Evolutionary conservation across 768 basidiomycete genomes (phyloP), one percentile per base, ranked within the genome.

Genomic region (Cubamyces sp.): DNA sequence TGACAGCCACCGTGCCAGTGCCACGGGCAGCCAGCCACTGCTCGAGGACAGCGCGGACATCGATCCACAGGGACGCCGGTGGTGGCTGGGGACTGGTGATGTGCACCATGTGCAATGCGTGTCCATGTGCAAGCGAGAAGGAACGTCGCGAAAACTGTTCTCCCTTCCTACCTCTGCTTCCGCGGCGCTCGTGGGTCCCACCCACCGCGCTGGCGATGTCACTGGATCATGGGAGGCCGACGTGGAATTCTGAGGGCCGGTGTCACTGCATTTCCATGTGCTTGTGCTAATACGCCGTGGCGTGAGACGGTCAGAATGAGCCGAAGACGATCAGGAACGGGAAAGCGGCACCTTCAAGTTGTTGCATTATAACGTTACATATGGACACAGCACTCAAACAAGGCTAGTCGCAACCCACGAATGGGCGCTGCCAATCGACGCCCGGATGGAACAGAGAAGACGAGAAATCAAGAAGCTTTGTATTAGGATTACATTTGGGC

Each of bases 401-500:
- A 34, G 34, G 34, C 34, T 30, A 14, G n/a, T 16, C 4, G 16
- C 39, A 42, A n/a, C 41, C 43, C 43, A 30, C 18, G n/a, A 23
- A 23, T 6, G n/a, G 14, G 23, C 46, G 14, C 21, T 14, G 23
- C 7, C 19, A 14, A 21, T 14, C 1, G 14, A 12, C 46, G n/a
- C 19, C 12, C 21, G 18, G n/a, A 6, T 25, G 30, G 19, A 12
- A 19, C 15, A 18, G 19, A 21, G 47, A n/a, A 7, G 34, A 15
- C 30, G 16, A 23, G 19, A 23, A 37, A 18, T 23, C 16, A 19
- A 40, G 9, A 26, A n/a, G 26, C 18, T 45, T 37, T 26, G 48
- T 42, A 58, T 59, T 51, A 51, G 41, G 49, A 59, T 59, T 59
- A 59, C 57, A 59, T 16, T 16, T 51, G 57, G 34, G 57, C 18